Evolutionary conservation across 345 rosid genomes (phyloP).

Genomic region (Moricandia arvensis): DNA sequence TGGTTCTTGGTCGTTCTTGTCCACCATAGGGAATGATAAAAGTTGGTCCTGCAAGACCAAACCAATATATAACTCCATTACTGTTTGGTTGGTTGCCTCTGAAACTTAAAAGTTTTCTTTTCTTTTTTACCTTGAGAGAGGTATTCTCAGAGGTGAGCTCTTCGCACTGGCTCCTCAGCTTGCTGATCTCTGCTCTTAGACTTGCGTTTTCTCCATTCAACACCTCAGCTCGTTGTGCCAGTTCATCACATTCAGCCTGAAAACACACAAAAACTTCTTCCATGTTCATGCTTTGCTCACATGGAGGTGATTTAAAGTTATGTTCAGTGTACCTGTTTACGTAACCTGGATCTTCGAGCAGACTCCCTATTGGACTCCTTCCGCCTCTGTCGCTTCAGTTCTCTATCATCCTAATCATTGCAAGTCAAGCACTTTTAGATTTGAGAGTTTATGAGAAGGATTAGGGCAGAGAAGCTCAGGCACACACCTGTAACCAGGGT

Average conservation of each 20-base stretch:
- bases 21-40: conserved; percentile 57
- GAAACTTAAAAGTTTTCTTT: neutral
- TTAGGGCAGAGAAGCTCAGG: too few relatives aligned
- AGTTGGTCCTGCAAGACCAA: conserved; percentile 67
- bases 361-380: conserved; percentile 99
- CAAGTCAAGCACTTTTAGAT: too few relatives aligned
- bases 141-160: conserved; percentile 74
- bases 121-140: conserved; percentile 63
- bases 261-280: conserved; percentile 27
- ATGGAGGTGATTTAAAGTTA: neutral
- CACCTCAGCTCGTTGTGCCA: conserved; percentile 80
- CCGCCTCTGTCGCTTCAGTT: conserved; percentile 87
- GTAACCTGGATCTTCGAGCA: conserved; percentile 92
- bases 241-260: conserved; percentile 98
- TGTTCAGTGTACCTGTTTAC: conserved; percentile 81
- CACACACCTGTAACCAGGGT: conserved; percentile 69
- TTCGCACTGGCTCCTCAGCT: conserved; percentile 70
- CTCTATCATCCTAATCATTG: conserved; percentile 67
- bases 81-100: neutral
- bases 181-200: conserved; percentile 80
- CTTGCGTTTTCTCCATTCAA: conserved; percentile 81
- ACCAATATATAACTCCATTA: neutral
- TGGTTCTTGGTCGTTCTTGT: conserved; percentile 44
- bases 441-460: too few relatives aligned
- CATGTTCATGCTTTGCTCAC: conserved; percentile 26